A percentile compares a stretch with the other conserved stretches of the same genome.
phyloP scores from a whole-genome alignment of 208 protist genomes.

The Dictyostelium gargantuum region DNA sequence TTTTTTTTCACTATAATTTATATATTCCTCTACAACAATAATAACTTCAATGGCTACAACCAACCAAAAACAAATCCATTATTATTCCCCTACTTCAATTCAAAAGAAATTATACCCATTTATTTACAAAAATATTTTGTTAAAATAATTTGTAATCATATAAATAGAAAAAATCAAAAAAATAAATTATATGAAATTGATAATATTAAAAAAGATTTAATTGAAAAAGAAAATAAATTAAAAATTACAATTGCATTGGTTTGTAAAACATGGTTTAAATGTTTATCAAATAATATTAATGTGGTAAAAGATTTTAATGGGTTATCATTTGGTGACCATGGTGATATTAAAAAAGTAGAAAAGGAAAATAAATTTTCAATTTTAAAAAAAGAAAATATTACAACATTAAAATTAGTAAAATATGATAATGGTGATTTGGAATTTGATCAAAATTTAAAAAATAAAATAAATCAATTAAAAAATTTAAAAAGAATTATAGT shows the following conservation, averaged over 20 bases:
- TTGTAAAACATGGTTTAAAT: not conserved
- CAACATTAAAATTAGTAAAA: not conserved
- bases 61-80: too few relatives aligned
- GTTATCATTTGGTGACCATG: not conserved
- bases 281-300: not conserved
- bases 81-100: too few relatives aligned
- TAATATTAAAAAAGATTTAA: not conserved
- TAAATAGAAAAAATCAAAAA: not conserved
- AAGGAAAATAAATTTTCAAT: not conserved
- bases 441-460: not conserved
- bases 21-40: too few relatives aligned
- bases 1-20: too few relatives aligned
- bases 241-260: not conserved
- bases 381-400: not conserved
- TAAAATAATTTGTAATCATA: not conserved
- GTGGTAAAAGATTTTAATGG: not conserved
- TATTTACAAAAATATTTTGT: not conserved
- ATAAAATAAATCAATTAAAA: not conserved
- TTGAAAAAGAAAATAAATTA: not conserved
- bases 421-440: not conserved
- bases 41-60: too few relatives aligned
- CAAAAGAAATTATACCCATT: too few relatives aligned
- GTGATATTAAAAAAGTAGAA: too few relatives aligned
- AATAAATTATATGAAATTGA: not conserved
- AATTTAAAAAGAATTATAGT: not conserved